Evolutionary conservation across 116 monocot species (phyloP).

Genomic region (Posidonia oceanica): DNA sequence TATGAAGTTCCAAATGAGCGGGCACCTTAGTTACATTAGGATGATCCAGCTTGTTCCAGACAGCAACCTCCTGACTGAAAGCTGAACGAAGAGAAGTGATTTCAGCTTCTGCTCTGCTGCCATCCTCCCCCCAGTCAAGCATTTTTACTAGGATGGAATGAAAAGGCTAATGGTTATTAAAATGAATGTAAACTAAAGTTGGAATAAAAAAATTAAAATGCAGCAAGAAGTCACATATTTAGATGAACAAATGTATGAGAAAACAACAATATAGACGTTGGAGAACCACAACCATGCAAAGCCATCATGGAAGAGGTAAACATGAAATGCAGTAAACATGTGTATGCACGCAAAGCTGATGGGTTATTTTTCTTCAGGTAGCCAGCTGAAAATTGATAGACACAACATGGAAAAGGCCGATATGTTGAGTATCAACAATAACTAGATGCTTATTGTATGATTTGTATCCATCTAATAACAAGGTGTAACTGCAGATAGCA

Average conservation of each 20-base stretch:
- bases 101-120: constrained; percentile 41
- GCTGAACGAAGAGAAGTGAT: constrained; percentile 35
- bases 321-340: no score
- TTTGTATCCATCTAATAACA: no score
- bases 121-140: constrained; percentile 76
- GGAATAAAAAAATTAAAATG: not conserved
- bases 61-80: constrained; percentile 63
- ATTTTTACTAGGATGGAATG: constrained; percentile 30
- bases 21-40: constrained; percentile 68
- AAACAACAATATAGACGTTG: no score
- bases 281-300: no score
- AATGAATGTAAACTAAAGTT: not conserved
- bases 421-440: no score
- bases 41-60: constrained; percentile 77
- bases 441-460: no score
- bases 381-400: no score
- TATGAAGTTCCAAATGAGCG: not conserved
- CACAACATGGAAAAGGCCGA: not conserved
- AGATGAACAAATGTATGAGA: no score
- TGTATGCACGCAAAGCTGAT: no score
- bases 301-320: no score
- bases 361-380: no score
- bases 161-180: not conserved
- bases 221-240: not conserved
- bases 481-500: no score